Evolutionary conservation across 495 filamentous ascomycete genomes (phyloP).

Genomic region (Xeromyces bisporus): DNA sequence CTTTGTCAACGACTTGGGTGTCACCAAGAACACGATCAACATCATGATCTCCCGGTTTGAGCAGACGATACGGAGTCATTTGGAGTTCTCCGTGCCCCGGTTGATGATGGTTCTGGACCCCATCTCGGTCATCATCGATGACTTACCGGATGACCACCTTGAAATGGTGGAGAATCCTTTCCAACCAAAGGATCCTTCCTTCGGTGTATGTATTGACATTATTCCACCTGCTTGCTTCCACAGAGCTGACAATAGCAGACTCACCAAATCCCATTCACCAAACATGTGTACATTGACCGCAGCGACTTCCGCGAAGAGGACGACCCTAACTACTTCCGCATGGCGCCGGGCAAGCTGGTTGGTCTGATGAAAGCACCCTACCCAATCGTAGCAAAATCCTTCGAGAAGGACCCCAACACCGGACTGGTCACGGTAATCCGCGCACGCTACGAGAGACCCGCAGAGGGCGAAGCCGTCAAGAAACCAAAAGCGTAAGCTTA

Average conservation of each 20-base stretch:
- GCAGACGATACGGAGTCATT: constrained; percentile 58
- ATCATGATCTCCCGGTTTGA: constrained; percentile 67
- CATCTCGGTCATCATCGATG: constrained; percentile 53
- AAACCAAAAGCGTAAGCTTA: constrained; percentile 58
- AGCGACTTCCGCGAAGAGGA: constrained; percentile 81
- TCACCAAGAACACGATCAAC: constrained; percentile 55
- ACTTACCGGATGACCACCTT: constrained; percentile 48
- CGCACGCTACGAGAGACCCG: constrained; percentile 28
- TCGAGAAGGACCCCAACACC: constrained; percentile 49
- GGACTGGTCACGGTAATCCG: constrained; percentile 42
- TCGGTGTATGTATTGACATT: constrained; percentile 9
- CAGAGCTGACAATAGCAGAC: constrained; percentile 5
- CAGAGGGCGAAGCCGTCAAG: constrained; percentile 35
- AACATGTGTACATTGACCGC: constrained; percentile 80
- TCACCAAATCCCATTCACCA: constrained; percentile 58
- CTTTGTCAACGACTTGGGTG: constrained; percentile 78
- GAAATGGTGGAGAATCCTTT: constrained; percentile 52
- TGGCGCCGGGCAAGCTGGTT: constrained; percentile 78
- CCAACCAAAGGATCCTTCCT: constrained; percentile 48
- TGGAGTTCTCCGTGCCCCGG: constrained; percentile 70
- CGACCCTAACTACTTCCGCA: constrained; percentile 76
- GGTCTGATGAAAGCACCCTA: constrained; percentile 71
- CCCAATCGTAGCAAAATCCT: constrained; percentile 65
- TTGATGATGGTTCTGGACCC: constrained; percentile 67
- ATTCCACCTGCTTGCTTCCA: neutral